Percentiles rank a stretch among this genome's conserved stretches.
phyloP scores from a whole-genome alignment of 1,284 basidiomycete genomes.

The Athelia psychrophila region DNA sequence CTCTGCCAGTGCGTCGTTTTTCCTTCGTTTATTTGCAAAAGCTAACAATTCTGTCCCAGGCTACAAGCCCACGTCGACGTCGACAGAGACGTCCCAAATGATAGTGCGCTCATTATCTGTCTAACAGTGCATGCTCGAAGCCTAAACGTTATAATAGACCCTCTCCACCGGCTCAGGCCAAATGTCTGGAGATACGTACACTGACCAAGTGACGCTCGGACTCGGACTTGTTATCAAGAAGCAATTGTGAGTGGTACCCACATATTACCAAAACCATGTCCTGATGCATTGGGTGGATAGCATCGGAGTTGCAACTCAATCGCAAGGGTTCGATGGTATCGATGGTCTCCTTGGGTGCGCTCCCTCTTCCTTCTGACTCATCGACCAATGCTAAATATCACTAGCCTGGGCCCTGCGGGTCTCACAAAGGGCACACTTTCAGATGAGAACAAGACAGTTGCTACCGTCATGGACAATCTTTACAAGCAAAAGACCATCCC shows the following conservation, averaged over 20 bases:
- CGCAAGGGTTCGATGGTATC: constrained; percentile 32
- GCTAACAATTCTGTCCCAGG: too few relatives aligned
- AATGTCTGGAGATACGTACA: constrained; percentile 40
- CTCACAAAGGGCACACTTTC: constrained; percentile 30
- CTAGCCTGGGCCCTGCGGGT: constrained; percentile 35
- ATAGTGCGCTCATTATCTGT: not conserved
- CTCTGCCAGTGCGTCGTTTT: too few relatives aligned
- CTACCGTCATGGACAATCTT: constrained; percentile 36
- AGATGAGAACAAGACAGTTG: constrained; percentile 19
- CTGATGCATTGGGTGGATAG: constrained; percentile 12
- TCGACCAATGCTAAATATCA: not conserved
- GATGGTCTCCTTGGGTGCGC: constrained; percentile 41
- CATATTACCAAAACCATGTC: not conserved
- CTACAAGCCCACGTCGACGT: too few relatives aligned
- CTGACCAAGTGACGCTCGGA: constrained; percentile 30
- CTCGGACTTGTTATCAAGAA: constrained; percentile 28
- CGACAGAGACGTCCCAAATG: too few relatives aligned
- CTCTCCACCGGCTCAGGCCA: constrained; percentile 45
- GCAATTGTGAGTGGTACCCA: constrained; percentile 18
- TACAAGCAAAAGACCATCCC: constrained; percentile 27
- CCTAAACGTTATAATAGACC: constrained; percentile 22
- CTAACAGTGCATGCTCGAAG: not conserved
- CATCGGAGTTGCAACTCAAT: constrained; percentile 36
- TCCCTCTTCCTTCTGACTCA: not conserved
- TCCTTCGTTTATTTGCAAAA: too few relatives aligned